Evolutionary conservation across 2,329 filamentous ascomycete genomes (phyloP), one percentile per base, ranked within the genome.

Genomic region (Truncatella angustata): DNA sequence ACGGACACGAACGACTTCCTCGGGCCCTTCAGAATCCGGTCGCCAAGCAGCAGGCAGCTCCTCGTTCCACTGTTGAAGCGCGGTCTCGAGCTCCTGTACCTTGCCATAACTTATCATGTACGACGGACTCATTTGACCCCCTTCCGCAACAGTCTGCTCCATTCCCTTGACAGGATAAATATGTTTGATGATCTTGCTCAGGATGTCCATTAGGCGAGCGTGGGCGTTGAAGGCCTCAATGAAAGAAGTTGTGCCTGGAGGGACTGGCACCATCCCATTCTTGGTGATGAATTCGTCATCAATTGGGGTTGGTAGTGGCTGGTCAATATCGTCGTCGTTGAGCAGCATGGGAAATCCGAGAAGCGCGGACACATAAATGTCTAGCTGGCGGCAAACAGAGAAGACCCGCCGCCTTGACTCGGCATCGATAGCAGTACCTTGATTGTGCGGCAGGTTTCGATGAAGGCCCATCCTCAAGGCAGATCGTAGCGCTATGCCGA

Each of bases 391-490:
- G 56, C 87, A 80, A 30, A 85, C 80, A 66, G 86, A 87, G 59
- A 88, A 88, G 24, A 86, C 78, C 21, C 85, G 77, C 49, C 83
- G 77, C 56, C 85, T 77, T 18, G 80, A 76, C 68, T 88, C 83
- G 49, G 81, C 75, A 61, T 88, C 84, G 51, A 88, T 80, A 2
- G 81, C 76, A 46, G 80, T 78, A 50, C 87, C 78, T 51, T 79
- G 78, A 51, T 82, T 78, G 44, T 87, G 82, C 11, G 84, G 75
- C 5, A 93, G 71, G 54, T 88, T 82, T 49, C 90, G 85, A 66
- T 94, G 90, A 23, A 93, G 74, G 6, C 90, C 90, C 71, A 93
- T 85, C 24, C 88, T 82, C 30, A 93, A 70, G n/a, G 87, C 84
- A 5, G 87, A 87, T 47, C 88, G 82, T 45, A 92, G 73, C 2